phyloP scores from a whole-genome alignment of 176 grass and related monocot genomes.

The Paspalum notatum region DNA sequence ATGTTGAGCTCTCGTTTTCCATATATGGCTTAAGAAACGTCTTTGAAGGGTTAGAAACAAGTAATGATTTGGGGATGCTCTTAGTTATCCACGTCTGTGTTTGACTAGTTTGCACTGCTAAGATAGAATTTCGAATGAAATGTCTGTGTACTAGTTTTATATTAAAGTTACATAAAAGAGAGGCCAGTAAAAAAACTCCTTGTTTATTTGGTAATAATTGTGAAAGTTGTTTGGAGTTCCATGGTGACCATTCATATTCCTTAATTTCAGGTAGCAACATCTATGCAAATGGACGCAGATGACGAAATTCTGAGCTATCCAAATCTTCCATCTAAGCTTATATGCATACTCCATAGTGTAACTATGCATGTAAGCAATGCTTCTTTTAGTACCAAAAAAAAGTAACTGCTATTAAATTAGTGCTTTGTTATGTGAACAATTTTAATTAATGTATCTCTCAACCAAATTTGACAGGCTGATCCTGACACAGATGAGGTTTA shows the following conservation, averaged over 20 bases:
- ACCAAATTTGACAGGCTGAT: constrained; percentile 62
- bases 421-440: constrained; percentile 10
- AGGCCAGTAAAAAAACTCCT: background rate
- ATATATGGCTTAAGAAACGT: background rate
- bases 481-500: constrained; percentile 85
- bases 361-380: constrained; percentile 61
- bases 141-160: constrained; percentile 7
- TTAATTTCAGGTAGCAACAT: constrained; percentile 78
- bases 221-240: constrained; percentile 33
- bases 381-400: constrained; percentile 28
- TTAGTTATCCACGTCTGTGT: constrained; percentile 25
- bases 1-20: constrained; percentile 6
- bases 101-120: background rate
- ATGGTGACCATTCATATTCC: constrained; percentile 29
- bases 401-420: background rate
- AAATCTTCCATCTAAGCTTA: constrained; percentile 76
- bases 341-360: constrained; percentile 73
- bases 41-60: background rate
- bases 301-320: constrained; percentile 74
- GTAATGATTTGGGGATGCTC: background rate
- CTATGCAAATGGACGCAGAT: constrained; percentile 71
- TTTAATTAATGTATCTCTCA: background rate
- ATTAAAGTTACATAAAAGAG: background rate
- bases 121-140: background rate
- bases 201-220: constrained; percentile 30